A percentile compares a stretch with the other conserved stretches of the same genome.
phyloP scores from a whole-genome alignment of 176 grass and related monocot genomes.

The sorghum (Sorghum bicolor) region Sorghum_bicolor_NCBIv3 NC_012870.2:79401501-79402000 shows the following conservation, averaged over 20 bases:
- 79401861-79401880: constrained; percentile 56
- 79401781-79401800: constrained; percentile 73
- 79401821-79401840: constrained; percentile 71
- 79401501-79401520: neutral
- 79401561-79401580: constrained; percentile 65
- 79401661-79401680: no score
- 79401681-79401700: no score
- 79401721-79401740: constrained; percentile 46
- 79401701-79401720: constrained; percentile 37
- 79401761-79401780: constrained; percentile 34
- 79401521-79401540: constrained; percentile 57
- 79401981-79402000: constrained; percentile 49
- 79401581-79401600: constrained; percentile 30
- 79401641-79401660: no score
- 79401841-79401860: constrained; percentile 54
- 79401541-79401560: constrained; percentile 40
- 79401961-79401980: constrained; percentile 75
- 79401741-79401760: constrained; percentile 53
- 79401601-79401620: neutral
- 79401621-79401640: neutral
- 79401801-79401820: constrained; percentile 48
- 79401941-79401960: constrained; percentile 66
- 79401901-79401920: constrained; percentile 58
- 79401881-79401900: constrained; percentile 59
- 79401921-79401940: constrained; percentile 44